Conservation (phyloP, 164 flowering plant genomes). For the Umbilicus rupestris region DNA sequence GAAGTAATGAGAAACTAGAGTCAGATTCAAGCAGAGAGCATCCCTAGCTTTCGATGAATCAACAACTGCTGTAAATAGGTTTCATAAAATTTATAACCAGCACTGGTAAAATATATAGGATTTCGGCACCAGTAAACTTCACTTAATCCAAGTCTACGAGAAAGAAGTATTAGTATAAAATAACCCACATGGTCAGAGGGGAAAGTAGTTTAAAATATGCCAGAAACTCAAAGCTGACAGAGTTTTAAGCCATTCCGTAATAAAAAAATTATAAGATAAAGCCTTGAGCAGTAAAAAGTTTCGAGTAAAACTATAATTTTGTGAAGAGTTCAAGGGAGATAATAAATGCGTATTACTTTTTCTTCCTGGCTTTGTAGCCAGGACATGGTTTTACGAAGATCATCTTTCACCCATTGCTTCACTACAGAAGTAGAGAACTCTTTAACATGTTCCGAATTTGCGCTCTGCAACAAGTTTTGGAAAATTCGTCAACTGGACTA, state of each 20-base stretch:
- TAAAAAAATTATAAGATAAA: background rate
- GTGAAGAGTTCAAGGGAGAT: background rate
- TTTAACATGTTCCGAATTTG: slow-evolving; percentile 21
- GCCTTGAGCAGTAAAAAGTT: background rate
- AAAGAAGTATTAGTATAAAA: background rate
- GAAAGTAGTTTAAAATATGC: background rate
- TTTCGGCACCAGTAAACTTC: background rate
- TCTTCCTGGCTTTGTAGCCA: slow-evolving; percentile 93
- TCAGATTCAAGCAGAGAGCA: background rate
- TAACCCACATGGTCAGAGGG: background rate
- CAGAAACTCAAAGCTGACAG: background rate
- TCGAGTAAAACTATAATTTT: background rate
- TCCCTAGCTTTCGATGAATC: background rate
- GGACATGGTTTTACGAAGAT: slow-evolving; percentile 52
- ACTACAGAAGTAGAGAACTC: slow-evolving; percentile 48
- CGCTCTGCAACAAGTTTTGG: slow-evolving; percentile 24
- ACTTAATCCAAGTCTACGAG: background rate
- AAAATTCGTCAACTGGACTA: background rate
- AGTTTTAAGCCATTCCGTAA: background rate
- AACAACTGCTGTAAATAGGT: background rate
- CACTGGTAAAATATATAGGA: background rate
- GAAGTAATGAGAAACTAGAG: slow-evolving; percentile 4
- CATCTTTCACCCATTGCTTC: slow-evolving; percentile 74
- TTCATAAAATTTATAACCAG: background rate
- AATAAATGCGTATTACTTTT: slow-evolving; percentile 37